Base-by-base conservation (phyloP, 139 green algal genomes). In the Picochlorum sp. region DNA sequence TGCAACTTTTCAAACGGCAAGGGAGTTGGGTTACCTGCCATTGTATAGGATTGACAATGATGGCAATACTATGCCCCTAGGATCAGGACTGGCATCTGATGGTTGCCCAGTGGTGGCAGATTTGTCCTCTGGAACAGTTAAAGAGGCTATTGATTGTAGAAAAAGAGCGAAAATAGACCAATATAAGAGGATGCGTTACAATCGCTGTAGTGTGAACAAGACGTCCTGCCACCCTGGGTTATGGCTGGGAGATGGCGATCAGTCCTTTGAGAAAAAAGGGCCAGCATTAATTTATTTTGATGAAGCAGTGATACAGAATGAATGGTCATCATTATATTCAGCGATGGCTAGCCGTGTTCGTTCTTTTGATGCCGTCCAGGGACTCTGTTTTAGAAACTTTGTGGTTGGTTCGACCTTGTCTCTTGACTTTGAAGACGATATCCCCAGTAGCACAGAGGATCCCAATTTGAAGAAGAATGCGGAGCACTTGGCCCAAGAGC, bases 311-410 rank as follows among this genome's bases (percentile, higher is more conserved):
- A 14, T 59, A 18, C 16, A 51, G 24, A 59, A 20, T 24, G 52
- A 59, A 12, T 59, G 52, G 52, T 28, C 20, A 28, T n/a, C 52
- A 30, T 59, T 59, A 29, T 59, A 50, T 59, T 36, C 20, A 18
- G 33, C 52, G 18, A 41, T 59, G 20, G 22, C 22, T 20, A 30
- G 52, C 22, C 16, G 24, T 12, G 20, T 59, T 5, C 22, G 52
- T 28, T 45, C 52, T 18, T 50, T 28, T 5, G 52, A 59, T 45
- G 52, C 22, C 7, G 24, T 36, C n/a, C 20, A 59, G 18, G 52
- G 52, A 30, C n/a, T 24, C 41, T 74, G 67, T 50, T 61, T 69
- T 33, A 55, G 57, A 31, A 54, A 33, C 12, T 25, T 74, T 14
- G 47, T 69, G 2, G 41, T 74, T 33, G 67, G 67, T n/a, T 50